A percentile compares a stretch with the other conserved stretches of the same genome.
Conservation (phyloP, 768 basidiomycete species). For the Phaffia tasmanica region DNA sequence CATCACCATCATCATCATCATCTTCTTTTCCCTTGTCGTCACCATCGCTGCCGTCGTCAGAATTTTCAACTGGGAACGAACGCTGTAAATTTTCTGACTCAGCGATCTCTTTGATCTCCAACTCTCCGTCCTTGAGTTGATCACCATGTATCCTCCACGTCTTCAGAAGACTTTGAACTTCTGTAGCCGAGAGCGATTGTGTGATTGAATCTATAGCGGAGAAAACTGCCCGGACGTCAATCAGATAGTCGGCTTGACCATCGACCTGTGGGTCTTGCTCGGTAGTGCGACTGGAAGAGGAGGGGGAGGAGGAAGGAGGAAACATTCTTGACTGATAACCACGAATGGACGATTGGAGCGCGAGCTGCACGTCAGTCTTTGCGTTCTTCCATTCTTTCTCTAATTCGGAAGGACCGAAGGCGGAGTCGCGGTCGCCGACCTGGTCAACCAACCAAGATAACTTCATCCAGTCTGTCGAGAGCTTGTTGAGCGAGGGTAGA, state of each 20-base stretch:
- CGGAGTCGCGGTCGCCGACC: slow-evolving; percentile 4
- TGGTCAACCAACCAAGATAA: background rate
- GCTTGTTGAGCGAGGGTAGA: slow-evolving; percentile 15
- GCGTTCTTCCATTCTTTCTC: background rate
- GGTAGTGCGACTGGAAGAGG: background rate
- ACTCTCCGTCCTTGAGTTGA: slow-evolving; percentile 15
- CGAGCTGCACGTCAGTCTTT: background rate
- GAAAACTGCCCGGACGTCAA: background rate
- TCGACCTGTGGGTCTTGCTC: background rate
- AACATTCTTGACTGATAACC: slow-evolving; percentile 7
- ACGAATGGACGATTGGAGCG: background rate
- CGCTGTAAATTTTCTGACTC: slow-evolving; percentile 3
- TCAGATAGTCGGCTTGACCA: background rate
- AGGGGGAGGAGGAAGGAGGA: background rate
- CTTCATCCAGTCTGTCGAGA: slow-evolving; percentile 1
- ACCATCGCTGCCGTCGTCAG: background rate
- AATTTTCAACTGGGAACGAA: background rate
- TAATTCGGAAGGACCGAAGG: no score
- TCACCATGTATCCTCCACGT: slow-evolving; percentile 6
- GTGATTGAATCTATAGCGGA: background rate
- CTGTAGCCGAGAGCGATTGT: background rate
- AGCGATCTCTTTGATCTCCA: slow-evolving; percentile 14
- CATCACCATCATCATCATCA: slow-evolving; percentile 5
- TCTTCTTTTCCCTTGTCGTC: background rate
- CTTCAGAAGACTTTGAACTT: background rate